Percentiles rank a stretch among this genome's conserved stretches.
These are phyloP conservation scores for Aureobasidium sp. DNA, from an alignment of 2,329 filamentous ascomycete species.

Conservation along the genomic window DNA sequence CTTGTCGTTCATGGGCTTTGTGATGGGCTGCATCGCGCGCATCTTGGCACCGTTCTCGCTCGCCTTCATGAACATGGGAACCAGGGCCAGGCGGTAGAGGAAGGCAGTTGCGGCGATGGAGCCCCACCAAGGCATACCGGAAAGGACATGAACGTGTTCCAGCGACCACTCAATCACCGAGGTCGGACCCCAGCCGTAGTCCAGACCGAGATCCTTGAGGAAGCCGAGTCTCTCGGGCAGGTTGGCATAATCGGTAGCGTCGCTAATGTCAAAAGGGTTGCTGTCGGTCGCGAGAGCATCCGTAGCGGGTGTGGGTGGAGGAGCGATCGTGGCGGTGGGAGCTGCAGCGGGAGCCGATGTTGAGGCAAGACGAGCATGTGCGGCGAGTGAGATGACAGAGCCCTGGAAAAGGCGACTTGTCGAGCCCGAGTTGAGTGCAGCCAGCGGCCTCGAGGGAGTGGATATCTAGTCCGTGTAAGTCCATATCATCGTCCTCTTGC, in stretches of 20 bases:
- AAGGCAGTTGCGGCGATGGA: conserved; percentile 61
- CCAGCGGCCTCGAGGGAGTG: not conserved
- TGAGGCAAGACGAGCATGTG: conserved; percentile 15
- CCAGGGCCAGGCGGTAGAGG: conserved; percentile 54
- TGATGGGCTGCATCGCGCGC: conserved; percentile 50
- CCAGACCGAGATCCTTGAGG: conserved; percentile 70
- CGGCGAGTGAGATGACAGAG: conserved; percentile 8
- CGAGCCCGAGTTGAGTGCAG: not conserved
- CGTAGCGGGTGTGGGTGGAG: conserved; percentile 3
- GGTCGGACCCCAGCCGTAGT: conserved; percentile 79
- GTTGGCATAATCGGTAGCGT: not conserved
- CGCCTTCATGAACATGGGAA: conserved; percentile 56
- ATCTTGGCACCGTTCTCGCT: conserved; percentile 57
- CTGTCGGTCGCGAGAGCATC: not conserved
- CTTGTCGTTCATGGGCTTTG: conserved; percentile 48
- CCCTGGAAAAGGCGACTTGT: conserved; percentile 1
- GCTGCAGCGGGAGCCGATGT: conserved; percentile 8
- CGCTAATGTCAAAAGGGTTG: conserved; percentile 6
- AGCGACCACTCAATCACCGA: conserved; percentile 64
- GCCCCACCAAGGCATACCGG: conserved; percentile 72
- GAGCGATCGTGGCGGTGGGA: not conserved
- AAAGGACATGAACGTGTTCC: conserved; percentile 73
- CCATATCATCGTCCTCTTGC: not conserved
- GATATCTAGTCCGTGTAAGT: conserved; percentile 5
- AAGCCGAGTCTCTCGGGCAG: conserved; percentile 64